These are phyloP conservation scores for Cryphonectria nitschkei DNA, from an alignment of 2,329 filamentous ascomycete species.

Conservation along the genomic window DNA sequence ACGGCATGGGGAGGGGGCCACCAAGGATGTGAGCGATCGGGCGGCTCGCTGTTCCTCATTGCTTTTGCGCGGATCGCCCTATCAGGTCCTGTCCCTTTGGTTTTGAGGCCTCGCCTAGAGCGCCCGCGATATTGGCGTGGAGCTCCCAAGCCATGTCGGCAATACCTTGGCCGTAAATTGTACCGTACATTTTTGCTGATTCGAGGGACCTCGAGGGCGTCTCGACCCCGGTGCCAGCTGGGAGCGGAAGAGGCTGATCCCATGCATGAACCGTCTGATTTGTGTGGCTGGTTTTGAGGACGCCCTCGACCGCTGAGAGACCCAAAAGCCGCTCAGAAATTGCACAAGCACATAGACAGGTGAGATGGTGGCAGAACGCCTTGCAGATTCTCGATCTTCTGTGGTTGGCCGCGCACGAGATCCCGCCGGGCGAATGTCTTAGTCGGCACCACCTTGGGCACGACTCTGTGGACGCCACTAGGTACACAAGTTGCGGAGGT, in stretches of 20 bases:
- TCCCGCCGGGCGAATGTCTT: constrained; percentile 6
- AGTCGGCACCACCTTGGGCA: not conserved
- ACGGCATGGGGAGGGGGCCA: not conserved
- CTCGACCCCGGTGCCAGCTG: constrained; percentile 1
- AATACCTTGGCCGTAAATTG: not conserved
- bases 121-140: constrained; percentile 8
- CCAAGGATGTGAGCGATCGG: not conserved
- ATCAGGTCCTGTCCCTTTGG: not conserved
- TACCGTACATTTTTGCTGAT: not conserved
- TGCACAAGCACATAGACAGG: not conserved
- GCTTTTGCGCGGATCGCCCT: constrained; percentile 1
- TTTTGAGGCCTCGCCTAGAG: not conserved
- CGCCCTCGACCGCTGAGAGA: not conserved
- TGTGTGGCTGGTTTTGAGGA: not conserved
- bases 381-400: not conserved
- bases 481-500: not conserved
- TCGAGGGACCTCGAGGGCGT: not conserved
- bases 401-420: constrained; percentile 6
- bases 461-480: not conserved
- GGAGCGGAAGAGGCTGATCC: not conserved
- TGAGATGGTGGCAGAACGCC: not conserved
- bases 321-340: not conserved
- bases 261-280: not conserved
- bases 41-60: not conserved
- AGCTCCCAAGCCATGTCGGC: constrained; percentile 7